Evolutionary conservation across 2,329 filamentous ascomycete genomes (phyloP).

Genomic region (Nemania sp.): DNA sequence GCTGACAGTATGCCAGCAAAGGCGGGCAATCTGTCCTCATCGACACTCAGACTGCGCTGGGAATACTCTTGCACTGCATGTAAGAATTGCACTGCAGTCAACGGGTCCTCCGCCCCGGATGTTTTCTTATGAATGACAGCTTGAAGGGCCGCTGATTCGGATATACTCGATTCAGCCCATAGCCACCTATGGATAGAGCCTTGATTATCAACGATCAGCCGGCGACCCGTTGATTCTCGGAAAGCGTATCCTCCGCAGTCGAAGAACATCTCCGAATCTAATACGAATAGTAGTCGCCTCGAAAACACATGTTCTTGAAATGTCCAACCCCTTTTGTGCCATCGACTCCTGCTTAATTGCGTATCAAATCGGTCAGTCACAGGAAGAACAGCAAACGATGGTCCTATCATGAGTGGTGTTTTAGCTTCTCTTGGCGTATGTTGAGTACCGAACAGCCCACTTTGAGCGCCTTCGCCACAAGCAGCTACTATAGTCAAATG

Average conservation of each 20-base stretch:
- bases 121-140: not conserved
- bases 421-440: not conserved
- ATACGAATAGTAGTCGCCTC: slow-evolving; percentile 5
- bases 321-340: slow-evolving; percentile 12
- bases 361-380: not conserved
- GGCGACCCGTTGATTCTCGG: slow-evolving; percentile 8
- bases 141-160: not conserved
- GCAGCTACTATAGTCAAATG: slow-evolving; percentile 18
- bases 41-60: not conserved
- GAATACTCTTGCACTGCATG: slow-evolving; percentile 1
- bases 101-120: not conserved
- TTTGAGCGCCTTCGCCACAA: slow-evolving; percentile 1
- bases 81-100: not conserved
- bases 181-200: not conserved
- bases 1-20: slow-evolving; percentile 2
- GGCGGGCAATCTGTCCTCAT: slow-evolving; percentile 9
- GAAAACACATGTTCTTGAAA: slow-evolving; percentile 13
- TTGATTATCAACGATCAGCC: not conserved
- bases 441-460: slow-evolving; percentile 5
- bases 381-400: not conserved
- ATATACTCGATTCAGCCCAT: not conserved
- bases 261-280: slow-evolving; percentile 3
- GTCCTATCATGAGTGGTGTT: not conserved
- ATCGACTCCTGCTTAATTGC: not conserved
- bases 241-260: not conserved